Conservation (phyloP, 2,329 filamentous ascomycete genomes). For the Mycogone perniciosa region DNA sequence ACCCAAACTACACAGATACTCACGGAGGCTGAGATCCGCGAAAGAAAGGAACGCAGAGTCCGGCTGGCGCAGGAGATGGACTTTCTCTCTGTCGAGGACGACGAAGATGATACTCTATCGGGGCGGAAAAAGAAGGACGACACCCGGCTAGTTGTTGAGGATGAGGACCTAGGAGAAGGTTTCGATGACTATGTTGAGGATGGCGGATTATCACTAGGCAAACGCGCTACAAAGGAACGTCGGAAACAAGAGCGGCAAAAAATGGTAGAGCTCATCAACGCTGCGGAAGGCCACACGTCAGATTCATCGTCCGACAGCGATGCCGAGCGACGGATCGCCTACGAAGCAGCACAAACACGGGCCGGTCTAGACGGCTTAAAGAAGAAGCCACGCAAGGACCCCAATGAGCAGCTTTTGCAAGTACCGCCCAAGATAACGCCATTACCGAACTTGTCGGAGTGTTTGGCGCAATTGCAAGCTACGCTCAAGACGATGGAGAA, state of each 20-base stretch:
- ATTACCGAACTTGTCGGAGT: slow-evolving; percentile 65
- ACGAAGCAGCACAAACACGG: slow-evolving; percentile 79
- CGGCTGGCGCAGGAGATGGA: slow-evolving; percentile 65
- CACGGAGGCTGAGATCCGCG: slow-evolving; percentile 76
- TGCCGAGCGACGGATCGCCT: slow-evolving; percentile 68
- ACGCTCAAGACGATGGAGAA: slow-evolving; percentile 58
- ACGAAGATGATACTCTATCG: slow-evolving; percentile 35
- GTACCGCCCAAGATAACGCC: slow-evolving; percentile 71
- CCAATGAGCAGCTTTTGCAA: slow-evolving; percentile 37
- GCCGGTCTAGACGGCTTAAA: slow-evolving; percentile 74
- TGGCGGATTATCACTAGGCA: slow-evolving; percentile 70
- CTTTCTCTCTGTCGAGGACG: slow-evolving; percentile 58
- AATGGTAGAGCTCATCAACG: slow-evolving; percentile 77
- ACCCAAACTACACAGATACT: slow-evolving; percentile 52
- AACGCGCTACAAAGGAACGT: slow-evolving; percentile 69
- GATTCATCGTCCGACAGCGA: slow-evolving; percentile 64
- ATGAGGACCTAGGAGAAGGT: slow-evolving; percentile 88
- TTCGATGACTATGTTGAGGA: slow-evolving; percentile 91
- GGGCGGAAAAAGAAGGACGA: slow-evolving; percentile 55
- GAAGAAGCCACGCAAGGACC: slow-evolving; percentile 29
- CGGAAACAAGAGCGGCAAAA: slow-evolving; percentile 60
- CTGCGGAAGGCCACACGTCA: slow-evolving; percentile 62
- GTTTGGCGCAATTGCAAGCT: slow-evolving; percentile 56
- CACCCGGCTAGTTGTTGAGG: slow-evolving; percentile 71
- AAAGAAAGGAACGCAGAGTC: slow-evolving; percentile 85